Evolutionary conservation across 2,329 filamentous ascomycete genomes (phyloP).

Genomic region (Colletotrichum tanaceti): DNA sequence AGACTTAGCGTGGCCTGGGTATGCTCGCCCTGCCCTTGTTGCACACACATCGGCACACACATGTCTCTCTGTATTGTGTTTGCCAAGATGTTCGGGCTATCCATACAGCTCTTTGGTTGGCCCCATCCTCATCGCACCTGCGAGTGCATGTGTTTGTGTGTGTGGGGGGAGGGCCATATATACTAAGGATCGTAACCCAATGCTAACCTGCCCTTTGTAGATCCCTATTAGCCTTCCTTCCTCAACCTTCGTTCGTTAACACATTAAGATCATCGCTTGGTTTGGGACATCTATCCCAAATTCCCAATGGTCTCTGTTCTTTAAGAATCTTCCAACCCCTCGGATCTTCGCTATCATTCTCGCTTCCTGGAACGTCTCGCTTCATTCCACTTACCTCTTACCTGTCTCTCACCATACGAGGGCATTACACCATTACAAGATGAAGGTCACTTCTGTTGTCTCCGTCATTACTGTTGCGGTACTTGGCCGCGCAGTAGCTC

Average conservation of each 20-base stretch:
- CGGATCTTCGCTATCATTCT: not conserved
- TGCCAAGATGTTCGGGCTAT: slow-evolving; percentile 19
- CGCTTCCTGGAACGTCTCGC: slow-evolving; percentile 1
- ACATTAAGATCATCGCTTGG: slow-evolving; percentile 7
- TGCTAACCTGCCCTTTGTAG: slow-evolving; percentile 13
- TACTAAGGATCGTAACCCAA: slow-evolving; percentile 23
- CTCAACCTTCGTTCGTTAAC: slow-evolving; percentile 22
- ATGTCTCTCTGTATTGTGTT: not conserved
- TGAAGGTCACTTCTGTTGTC: slow-evolving; percentile 43
- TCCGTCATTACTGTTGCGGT: slow-evolving; percentile 47
- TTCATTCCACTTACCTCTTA: slow-evolving; percentile 1
- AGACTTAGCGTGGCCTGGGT: slow-evolving; percentile 11
- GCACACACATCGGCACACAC: slow-evolving; percentile 15
- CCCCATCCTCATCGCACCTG: slow-evolving; percentile 27
- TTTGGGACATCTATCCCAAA: slow-evolving; percentile 4
- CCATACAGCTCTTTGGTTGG: slow-evolving; percentile 9
- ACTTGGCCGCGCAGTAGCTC: slow-evolving; percentile 46
- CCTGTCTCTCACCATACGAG: slow-evolving; percentile 2
- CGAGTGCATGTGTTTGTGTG: slow-evolving; percentile 5
- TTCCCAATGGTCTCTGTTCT: slow-evolving; percentile 12
- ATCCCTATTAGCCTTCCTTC: slow-evolving; percentile 24
- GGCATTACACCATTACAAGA: slow-evolving; percentile 33
- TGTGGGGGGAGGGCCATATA: slow-evolving; percentile 27
- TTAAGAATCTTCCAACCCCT: slow-evolving; percentile 34
- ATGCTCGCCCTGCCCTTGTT: slow-evolving; percentile 14